Evolutionary conservation across 1,139 yeast genomes (phyloP), one percentile per base, ranked within the genome.

Genomic region (Pneumocystis wakefieldiae): DNA sequence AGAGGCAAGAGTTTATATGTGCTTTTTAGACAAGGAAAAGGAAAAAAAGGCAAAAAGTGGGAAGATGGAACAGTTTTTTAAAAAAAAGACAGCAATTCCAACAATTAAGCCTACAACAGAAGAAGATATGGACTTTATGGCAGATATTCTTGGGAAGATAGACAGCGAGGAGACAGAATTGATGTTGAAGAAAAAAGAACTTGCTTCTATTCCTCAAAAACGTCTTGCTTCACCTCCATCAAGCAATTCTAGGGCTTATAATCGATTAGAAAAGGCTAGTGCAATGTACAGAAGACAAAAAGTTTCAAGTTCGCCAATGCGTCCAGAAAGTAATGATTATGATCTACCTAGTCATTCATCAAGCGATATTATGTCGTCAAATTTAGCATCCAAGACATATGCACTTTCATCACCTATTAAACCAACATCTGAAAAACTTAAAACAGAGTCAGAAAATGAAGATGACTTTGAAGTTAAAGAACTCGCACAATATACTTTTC

Each of bases 121-220:
- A 48, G 70, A 73, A 15, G 75, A 73, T 59, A 70, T 68, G 35
- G 69, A 67, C 14, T 73, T 72, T 62, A 66, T 74, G 70, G 73
- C 71, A 32, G 71, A 67, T 59, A 62, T 74, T 39, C 62, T 74
- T 42, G 70, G 68, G 7, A 71, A 65, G 14, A 63, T 71, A 24
- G 72, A 65, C 6, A 42, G 29, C 7, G 32, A 60, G 15, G 38
- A 59, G 38, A 42, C n/a, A 35, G 15, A 53, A 12, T 7, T 24
- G 24, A 12, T 37, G 14, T 59, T 61, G 7, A 24, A 59, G 12
- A 59, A 19, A 28, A 24, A 61, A 35, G 24, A 41, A 29, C 32
- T 15, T 8, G 28, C 15, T 39, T 58, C 64, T 17, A 29, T 55
- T 37, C 37, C 57, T 7, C 60, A 29, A n/a, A 63, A 61, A 36